A percentile compares a stretch with the other conserved stretches of the same genome.
phyloP scores from a whole-genome alignment of 75 land plant genomes.

The Adiantum capillusveneris region DNA sequence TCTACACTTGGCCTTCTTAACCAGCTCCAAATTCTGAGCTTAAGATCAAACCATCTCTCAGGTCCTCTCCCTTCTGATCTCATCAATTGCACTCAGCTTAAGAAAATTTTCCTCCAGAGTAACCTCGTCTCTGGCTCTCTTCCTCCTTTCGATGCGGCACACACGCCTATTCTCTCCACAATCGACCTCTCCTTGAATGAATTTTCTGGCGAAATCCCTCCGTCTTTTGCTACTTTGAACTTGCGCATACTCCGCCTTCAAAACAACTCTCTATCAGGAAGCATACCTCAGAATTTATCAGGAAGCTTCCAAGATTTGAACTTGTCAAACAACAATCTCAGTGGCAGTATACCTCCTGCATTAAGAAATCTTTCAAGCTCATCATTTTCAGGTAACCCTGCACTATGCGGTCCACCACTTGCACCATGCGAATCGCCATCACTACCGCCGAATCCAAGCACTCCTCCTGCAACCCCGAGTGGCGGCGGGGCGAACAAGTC shows the following conservation, averaged over 20 bases:
- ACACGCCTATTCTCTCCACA: constrained; percentile 24
- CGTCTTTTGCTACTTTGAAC: constrained; percentile 19
- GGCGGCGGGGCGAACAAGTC: background rate
- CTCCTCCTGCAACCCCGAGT: constrained; percentile 3
- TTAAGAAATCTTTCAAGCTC: constrained; percentile 36
- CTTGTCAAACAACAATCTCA: constrained; percentile 64
- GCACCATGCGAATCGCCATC: constrained; percentile 23
- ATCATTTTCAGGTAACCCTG: constrained; percentile 46
- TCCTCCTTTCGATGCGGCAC: constrained; percentile 15
- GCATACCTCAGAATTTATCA: constrained; percentile 19
- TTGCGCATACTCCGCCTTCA: constrained; percentile 36
- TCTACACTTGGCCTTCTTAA: constrained; percentile 44
- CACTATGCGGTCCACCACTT: constrained; percentile 43
- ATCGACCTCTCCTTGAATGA: constrained; percentile 46
- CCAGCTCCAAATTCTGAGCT: constrained; percentile 44
- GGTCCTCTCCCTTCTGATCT: constrained; percentile 63
- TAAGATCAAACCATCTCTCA: constrained; percentile 37
- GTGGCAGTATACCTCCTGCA: constrained; percentile 54
- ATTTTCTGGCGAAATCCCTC: constrained; percentile 45
- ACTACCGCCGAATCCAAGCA: constrained; percentile 5
- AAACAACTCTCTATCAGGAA: constrained; percentile 37
- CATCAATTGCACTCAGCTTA: constrained; percentile 26
- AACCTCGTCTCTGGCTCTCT: constrained; percentile 12
- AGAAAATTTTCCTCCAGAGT: constrained; percentile 24
- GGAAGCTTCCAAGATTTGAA: constrained; percentile 19